phyloP scores from a whole-genome alignment of 2,329 filamentous ascomycete genomes.

The Exophiala alcalophila region DNA sequence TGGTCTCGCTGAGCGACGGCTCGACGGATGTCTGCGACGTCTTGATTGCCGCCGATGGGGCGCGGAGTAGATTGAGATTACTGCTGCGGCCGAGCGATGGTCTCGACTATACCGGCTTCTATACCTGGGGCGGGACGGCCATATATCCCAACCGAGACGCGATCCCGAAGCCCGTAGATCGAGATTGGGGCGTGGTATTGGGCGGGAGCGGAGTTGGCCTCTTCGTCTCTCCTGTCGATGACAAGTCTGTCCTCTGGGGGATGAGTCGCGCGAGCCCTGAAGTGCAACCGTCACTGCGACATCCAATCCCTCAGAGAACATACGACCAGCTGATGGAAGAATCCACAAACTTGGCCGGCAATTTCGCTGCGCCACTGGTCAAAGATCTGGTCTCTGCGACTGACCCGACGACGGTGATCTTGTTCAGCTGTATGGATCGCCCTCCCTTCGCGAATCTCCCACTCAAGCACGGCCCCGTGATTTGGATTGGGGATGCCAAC shows the following conservation, averaged over 20 bases:
- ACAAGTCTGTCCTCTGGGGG: slow-evolving; percentile 43
- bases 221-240: slow-evolving; percentile 48
- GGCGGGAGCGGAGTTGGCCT: slow-evolving; percentile 42
- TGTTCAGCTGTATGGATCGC: slow-evolving; percentile 48
- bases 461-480: slow-evolving; percentile 30
- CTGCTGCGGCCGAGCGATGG: slow-evolving; percentile 41
- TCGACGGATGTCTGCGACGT: slow-evolving; percentile 35
- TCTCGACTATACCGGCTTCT: slow-evolving; percentile 42
- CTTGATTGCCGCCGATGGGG: slow-evolving; percentile 48
- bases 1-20: slow-evolving; percentile 14
- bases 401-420: slow-evolving; percentile 38
- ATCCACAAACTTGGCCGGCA: slow-evolving; percentile 34
- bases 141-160: slow-evolving; percentile 33
- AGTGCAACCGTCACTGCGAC: slow-evolving; percentile 13
- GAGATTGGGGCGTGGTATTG: slow-evolving; percentile 44
- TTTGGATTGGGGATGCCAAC: slow-evolving; percentile 53
- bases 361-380: slow-evolving; percentile 44
- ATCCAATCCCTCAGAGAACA: slow-evolving; percentile 20
- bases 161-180: slow-evolving; percentile 35
- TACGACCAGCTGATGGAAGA: slow-evolving; percentile 22
- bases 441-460: slow-evolving; percentile 41
- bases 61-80: slow-evolving; percentile 43
- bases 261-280: slow-evolving; percentile 35
- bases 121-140: slow-evolving; percentile 41
- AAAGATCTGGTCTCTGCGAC: slow-evolving; percentile 41